Base-by-base conservation (phyloP, 78 protist genomes). In the Salpingoeca rosetta region DNA sequence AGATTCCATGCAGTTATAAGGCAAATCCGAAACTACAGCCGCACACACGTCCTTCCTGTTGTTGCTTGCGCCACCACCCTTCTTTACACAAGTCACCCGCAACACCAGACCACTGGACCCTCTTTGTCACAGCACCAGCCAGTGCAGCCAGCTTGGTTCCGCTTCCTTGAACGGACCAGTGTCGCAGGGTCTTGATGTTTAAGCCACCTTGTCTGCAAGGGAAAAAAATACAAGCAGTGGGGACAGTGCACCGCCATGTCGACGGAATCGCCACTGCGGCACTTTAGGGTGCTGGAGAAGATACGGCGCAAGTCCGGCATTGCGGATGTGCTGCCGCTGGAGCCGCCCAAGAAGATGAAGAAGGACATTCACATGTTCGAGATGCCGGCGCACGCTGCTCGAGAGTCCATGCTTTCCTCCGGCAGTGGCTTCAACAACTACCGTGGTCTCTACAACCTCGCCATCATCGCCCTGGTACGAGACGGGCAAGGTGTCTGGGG, bases 401-500 rank as follows among this genome's bases (percentile, higher is more conserved):
- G 65, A 51, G 65, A 51, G 31, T 80, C 83, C 40, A 65, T 80
- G 39, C 83, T 80, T 1, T 3, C 28, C 40, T 44, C 75, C 25
- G 38, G 44, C 11, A 44, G 74, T 2, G 74, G 73, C 57, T 80
- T 80, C 83, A 44, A 25, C 57, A 80, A 80, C 83, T 81, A 81
- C 35, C 84, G 84, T 17, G 89, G 89, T 44, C 36, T 86, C 56
- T 0, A 38, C 74, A 86, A 86, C 82, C 86, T 86, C 31, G 74
- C 40, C 31, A 0, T 86, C 42, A 3, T 86, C 45, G 28, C 81
- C 25, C 80, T 86, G 38, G 72, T 86, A 28, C 3, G 65, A 22
- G 65, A 17, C n/a, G n/a, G n/a, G n/a, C n/a, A n/a, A n/a, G n/a
- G n/a, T n/a, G n/a, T n/a, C n/a, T n/a, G n/a, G n/a, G n/a, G n/a